phyloP scores from a whole-genome alignment of 805 yeast species.

The Teunomyces funiuensis region DNA sequence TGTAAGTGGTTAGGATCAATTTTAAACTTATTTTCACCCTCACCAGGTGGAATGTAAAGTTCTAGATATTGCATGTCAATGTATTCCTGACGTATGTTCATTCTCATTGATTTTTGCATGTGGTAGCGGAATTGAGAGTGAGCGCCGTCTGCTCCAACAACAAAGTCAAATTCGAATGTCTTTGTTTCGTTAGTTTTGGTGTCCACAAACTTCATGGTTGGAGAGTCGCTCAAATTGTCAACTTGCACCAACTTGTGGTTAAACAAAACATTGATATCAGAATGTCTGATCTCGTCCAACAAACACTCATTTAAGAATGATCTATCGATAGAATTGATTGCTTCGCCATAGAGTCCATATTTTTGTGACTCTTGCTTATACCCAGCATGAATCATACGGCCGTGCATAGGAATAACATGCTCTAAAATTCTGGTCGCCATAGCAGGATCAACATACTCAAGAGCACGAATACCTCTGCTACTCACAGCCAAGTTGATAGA shows the following conservation, averaged over 20 bases:
- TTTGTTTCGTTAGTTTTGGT: slow-evolving; percentile 18
- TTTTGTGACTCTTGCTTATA: slow-evolving; percentile 57
- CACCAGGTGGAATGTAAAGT: slow-evolving; percentile 62
- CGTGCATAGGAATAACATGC: slow-evolving; percentile 79
- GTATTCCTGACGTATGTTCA: slow-evolving; percentile 74
- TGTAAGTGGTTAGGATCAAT: slow-evolving; percentile 78
- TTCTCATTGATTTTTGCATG: slow-evolving; percentile 62
- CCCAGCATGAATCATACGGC: slow-evolving; percentile 90
- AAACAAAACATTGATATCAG: slow-evolving; percentile 48
- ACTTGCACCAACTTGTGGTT: slow-evolving; percentile 54
- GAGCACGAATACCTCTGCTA: slow-evolving; percentile 74
- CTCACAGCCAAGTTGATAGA: slow-evolving; percentile 90
- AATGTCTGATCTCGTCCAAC: slow-evolving; percentile 57
- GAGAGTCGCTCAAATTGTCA: slow-evolving; percentile 18
- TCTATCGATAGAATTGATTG: slow-evolving; percentile 84
- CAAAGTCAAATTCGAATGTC: slow-evolving; percentile 47
- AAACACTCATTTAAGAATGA: slow-evolving; percentile 62
- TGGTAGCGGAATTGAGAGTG: slow-evolving; percentile 71
- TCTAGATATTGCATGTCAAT: slow-evolving; percentile 85
- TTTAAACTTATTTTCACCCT: slow-evolving; percentile 36
- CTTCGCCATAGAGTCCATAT: slow-evolving; percentile 81
- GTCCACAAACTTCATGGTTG: slow-evolving; percentile 24
- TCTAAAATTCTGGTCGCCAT: slow-evolving; percentile 57
- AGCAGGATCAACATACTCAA: slow-evolving; percentile 58
- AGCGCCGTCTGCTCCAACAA: slow-evolving; percentile 87